Conservation (phyloP, 2,329 filamentous ascomycete species). For the Emergomyces africanus region DNA sequence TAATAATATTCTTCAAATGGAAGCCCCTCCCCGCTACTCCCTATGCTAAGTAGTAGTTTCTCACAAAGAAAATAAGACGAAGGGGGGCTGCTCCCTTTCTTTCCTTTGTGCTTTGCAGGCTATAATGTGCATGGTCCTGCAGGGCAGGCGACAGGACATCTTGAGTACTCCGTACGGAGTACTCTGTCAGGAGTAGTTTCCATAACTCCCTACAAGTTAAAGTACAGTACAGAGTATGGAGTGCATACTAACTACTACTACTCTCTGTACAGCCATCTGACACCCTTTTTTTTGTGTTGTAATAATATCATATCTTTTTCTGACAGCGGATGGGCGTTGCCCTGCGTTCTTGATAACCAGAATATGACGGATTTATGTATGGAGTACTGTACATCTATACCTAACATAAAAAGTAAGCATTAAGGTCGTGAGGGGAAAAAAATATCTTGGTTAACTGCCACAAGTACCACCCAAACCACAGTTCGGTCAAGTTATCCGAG, state of each 20-base stretch:
- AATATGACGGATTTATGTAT: no score
- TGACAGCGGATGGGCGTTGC: neutral
- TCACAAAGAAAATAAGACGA: neutral
- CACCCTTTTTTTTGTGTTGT: neutral
- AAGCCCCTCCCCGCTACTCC: neutral
- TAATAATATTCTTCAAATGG: neutral
- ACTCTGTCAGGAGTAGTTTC: no score
- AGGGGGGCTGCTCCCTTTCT: neutral
- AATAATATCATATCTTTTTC: neutral
- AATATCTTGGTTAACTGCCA: neutral
- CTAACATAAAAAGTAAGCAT: neutral
- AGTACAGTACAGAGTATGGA: no score
- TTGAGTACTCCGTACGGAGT: neutral
- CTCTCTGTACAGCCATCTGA: no score
- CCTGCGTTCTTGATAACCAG: neutral
- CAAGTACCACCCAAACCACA: neutral
- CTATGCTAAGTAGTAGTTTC: no score
- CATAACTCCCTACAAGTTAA: no score
- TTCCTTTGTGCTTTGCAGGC: constrained; percentile 1
- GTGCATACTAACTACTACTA: no score
- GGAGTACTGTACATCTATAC: neutral
- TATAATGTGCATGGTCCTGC: neutral
- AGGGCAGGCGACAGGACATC: neutral
- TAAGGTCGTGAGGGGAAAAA: neutral
- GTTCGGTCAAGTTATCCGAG: neutral